Conservation (phyloP, 2,329 filamentous ascomycete genomes). For the Hymenoscyphus infarciens region DNA sequence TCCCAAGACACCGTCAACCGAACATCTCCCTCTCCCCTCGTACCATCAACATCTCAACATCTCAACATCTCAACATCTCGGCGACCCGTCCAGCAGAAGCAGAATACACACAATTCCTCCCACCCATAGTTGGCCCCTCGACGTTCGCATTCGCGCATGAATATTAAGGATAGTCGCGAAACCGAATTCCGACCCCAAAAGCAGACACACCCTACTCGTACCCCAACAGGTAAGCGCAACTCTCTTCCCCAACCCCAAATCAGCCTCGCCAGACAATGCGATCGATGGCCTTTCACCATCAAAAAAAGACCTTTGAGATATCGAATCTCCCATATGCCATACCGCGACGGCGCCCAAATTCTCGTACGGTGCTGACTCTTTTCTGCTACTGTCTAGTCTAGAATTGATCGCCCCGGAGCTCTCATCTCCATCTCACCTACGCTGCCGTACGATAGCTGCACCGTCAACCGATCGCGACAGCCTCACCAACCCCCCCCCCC, state of each 20-base stretch:
- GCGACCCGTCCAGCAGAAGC: background rate
- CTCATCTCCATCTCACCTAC: constrained; percentile 2
- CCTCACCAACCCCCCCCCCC: background rate
- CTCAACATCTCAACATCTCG: background rate
- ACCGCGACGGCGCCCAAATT: background rate
- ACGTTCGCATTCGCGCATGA: constrained; percentile 4
- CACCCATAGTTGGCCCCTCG: background rate
- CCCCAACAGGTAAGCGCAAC: background rate
- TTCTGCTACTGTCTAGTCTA: background rate
- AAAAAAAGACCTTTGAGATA: background rate
- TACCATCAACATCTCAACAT: background rate
- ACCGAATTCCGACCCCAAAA: constrained; percentile 7
- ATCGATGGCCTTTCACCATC: background rate
- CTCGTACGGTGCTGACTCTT: background rate
- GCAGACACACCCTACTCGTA: constrained; percentile 4
- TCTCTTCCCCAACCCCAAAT: constrained; percentile 4
- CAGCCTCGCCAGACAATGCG: constrained; percentile 6
- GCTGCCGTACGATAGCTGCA: background rate
- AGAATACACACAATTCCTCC: background rate
- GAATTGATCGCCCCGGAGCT: background rate
- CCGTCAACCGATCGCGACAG: background rate
- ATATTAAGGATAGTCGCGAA: constrained; percentile 5
- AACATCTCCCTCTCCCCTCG: background rate
- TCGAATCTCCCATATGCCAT: background rate
- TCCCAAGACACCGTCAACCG: background rate